Evolutionary conservation across 1,139 yeast species (phyloP).

Genomic region (Sugiyamaella xylanicola): DNA sequence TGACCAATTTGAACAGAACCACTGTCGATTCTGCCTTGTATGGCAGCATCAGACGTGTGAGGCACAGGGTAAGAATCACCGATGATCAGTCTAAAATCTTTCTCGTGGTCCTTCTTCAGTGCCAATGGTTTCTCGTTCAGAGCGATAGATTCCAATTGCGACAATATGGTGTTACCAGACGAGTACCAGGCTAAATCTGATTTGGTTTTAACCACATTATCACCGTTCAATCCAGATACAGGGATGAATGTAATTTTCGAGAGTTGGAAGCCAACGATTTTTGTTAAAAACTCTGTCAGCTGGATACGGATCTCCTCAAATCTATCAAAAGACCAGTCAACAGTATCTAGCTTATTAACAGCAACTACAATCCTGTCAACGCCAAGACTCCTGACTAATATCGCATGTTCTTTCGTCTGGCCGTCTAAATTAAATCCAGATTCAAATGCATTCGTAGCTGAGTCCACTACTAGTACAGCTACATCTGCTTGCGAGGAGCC

Average conservation of each 20-base stretch:
- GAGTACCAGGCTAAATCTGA: constrained; percentile 55
- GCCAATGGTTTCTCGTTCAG: constrained; percentile 9
- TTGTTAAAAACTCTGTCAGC: constrained; percentile 58
- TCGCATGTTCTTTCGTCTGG: constrained; percentile 91
- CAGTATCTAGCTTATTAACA: constrained; percentile 84
- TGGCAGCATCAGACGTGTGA: constrained; percentile 45
- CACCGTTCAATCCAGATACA: constrained; percentile 82
- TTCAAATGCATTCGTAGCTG: constrained; percentile 84
- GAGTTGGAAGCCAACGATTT: constrained; percentile 55
- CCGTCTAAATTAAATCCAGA: constrained; percentile 86
- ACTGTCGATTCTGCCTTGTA: constrained; percentile 72
- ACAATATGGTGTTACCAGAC: constrained; percentile 63
- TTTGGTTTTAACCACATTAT: constrained; percentile 60
- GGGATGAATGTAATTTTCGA: constrained; percentile 70
- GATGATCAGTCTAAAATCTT: constrained; percentile 47
- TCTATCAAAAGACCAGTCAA: constrained; percentile 66
- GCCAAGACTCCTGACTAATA: constrained; percentile 81
- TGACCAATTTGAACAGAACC: constrained; percentile 83
- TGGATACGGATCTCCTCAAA: constrained; percentile 63
- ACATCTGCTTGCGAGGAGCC: constrained; percentile 86
- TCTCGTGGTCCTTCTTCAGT: constrained; percentile 33
- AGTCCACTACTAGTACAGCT: constrained; percentile 74
- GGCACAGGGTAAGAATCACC: constrained; percentile 44
- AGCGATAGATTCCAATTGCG: constrained; percentile 47
- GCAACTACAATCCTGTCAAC: constrained; percentile 75